Conservation (phyloP, 2,329 filamentous ascomycete species). For the Alternaria panax region DNA sequence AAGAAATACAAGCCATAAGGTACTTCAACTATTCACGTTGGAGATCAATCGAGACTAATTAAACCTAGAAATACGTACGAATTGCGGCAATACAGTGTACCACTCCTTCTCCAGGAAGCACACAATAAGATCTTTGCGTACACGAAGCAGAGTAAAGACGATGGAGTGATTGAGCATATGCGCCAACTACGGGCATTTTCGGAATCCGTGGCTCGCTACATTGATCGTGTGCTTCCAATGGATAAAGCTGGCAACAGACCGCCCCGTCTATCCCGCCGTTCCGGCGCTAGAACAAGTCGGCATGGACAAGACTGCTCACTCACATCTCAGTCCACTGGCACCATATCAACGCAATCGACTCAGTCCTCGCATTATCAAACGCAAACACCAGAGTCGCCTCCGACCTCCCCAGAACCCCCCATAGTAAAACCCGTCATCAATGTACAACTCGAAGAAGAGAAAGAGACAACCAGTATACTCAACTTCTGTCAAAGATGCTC, state of each 20-base stretch:
- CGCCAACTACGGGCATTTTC: not conserved
- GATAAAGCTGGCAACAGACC: not conserved
- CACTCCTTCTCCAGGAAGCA: not conserved
- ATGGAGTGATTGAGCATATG: not conserved
- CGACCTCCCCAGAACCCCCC: not conserved
- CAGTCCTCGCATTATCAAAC: not conserved
- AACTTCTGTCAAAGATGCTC: not conserved
- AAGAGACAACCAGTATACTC: not conserved
- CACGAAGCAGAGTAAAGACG: not conserved
- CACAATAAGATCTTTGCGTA: not conserved
- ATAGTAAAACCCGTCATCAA: not conserved
- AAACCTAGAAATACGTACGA: not conserved
- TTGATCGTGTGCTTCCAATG: not conserved
- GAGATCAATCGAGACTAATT: not conserved
- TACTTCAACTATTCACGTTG: not conserved
- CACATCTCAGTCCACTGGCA: not conserved
- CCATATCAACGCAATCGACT: not conserved
- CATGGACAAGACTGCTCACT: not conserved
- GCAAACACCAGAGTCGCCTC: not conserved
- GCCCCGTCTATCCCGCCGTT: not conserved
- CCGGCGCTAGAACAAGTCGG: not conserved
- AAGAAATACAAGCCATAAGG: not conserved
- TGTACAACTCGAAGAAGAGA: not conserved
- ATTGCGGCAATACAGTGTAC: not conserved
- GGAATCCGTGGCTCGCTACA: not conserved